A percentile compares a stretch with the other conserved stretches of the same genome.
Conservation (phyloP, 1,284 basidiomycete genomes). For the Leccinum fuscescens region DNA sequence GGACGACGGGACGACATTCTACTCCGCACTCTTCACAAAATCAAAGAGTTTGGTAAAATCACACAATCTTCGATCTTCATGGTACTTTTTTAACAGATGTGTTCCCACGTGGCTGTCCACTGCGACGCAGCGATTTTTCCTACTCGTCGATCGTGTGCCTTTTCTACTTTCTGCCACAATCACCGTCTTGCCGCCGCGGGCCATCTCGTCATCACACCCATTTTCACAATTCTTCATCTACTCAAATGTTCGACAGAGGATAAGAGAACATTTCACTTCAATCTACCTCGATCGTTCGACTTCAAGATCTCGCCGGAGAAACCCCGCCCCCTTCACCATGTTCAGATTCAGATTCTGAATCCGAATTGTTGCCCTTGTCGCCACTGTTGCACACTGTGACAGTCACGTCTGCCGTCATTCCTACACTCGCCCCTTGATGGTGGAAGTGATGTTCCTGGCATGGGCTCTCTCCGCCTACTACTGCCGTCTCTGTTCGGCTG, state of each 20-base stretch:
- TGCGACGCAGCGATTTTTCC: background rate
- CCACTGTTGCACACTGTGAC: background rate
- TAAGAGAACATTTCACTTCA: background rate
- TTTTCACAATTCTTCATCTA: background rate
- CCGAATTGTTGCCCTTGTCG: background rate
- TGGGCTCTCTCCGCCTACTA: background rate
- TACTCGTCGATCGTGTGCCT: background rate
- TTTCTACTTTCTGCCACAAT: background rate
- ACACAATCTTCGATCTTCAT: background rate
- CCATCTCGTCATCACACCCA: background rate
- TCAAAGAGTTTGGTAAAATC: background rate
- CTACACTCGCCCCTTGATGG: background rate
- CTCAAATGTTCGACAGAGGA: background rate
- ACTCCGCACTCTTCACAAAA: background rate
- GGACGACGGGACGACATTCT: background rate
- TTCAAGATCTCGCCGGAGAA: background rate
- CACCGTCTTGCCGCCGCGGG: background rate
- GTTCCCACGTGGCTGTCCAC: background rate
- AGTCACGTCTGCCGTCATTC: background rate
- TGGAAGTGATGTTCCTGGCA: background rate
- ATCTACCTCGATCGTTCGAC: background rate
- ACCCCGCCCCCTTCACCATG: background rate
- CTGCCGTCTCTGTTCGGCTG: slow-evolving; percentile 3
- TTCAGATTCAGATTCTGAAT: background rate
- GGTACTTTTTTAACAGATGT: background rate